Evolutionary conservation across 495 filamentous ascomycete genomes (phyloP), one percentile per base, ranked within the genome.

Genomic region (Aspergillus coremiiformis): DNA sequence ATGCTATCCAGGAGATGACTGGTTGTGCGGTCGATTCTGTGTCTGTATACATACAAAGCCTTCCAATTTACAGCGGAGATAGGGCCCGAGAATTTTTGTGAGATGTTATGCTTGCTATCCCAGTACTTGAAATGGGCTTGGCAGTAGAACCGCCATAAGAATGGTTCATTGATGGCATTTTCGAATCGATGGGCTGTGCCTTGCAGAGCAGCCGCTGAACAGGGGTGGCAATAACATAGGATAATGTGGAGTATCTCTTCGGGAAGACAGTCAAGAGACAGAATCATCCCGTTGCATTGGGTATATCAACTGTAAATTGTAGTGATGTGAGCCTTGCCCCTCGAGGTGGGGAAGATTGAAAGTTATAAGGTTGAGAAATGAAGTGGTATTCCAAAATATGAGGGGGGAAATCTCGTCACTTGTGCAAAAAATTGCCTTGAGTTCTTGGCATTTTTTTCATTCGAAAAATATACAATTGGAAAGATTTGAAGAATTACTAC

Each of bases 111-210:
- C 32, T 68, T 71, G 1, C 73, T 63, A 44, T 84, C 74, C 93
- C 93, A 98, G 61, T 79, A 87, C 42, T 66, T 75, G 66, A 86
- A 95, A 12, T 75, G 64, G 15, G 61, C 66, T 26, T 64, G 62
- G 64, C 93, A 98, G 62, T 90, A 81, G 60, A 78, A 66, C 45
- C 83, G 84, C 90, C 92, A 96, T 52, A 95, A 69, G 12, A 90
- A 66, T 21, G 85, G 80, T 50, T 88, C 84, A 50, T 81, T 79
- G 20, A 80, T 78, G 32, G 92, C 69, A 45, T 74, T 68, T 56
- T 80, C 68, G 60, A 91, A 83, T 44, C 80, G 79, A 45, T 74
- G 81, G 45, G 81, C 87, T 11, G 85, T 76, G 26, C 68, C 66
- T 55, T 85, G 78, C 48, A 91, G 48, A 14, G 70, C 60, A 22